phyloP scores from a whole-genome alignment of 106 monocot species.

The Cymbidium sinense region DNA sequence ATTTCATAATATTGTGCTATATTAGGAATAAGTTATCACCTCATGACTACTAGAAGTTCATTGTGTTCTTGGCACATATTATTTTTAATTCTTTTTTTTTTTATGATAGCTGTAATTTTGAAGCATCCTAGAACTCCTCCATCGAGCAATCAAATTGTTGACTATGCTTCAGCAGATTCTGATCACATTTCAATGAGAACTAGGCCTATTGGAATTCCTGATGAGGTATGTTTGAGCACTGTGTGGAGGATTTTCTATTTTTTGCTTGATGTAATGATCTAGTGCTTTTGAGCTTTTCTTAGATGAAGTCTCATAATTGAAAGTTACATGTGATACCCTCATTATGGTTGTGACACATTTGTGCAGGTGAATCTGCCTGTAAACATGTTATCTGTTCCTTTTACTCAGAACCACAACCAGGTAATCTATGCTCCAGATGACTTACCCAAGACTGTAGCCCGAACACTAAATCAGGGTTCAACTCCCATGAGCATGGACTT shows the following conservation, averaged over 20 bases:
- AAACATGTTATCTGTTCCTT: conserved; percentile 51
- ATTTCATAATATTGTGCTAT: neutral
- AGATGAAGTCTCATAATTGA: too few relatives aligned
- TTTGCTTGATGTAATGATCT: too few relatives aligned
- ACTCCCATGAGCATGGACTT: conserved; percentile 75
- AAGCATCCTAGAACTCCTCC: conserved; percentile 65
- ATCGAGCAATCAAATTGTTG: conserved; percentile 30
- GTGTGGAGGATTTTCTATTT: neutral
- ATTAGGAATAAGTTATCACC: neutral
- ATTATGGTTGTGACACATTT: neutral
- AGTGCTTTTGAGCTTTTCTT: neutral
- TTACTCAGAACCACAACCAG: conserved; percentile 43
- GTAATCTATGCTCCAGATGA: conserved; percentile 35
- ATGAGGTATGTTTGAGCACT: conserved; percentile 42
- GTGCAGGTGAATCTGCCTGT: conserved; percentile 54
- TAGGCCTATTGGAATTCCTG: conserved; percentile 47
- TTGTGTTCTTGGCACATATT: neutral
- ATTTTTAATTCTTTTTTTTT: neutral
- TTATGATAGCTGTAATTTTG: conserved; percentile 38
- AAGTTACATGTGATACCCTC: neutral
- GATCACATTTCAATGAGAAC: conserved; percentile 58
- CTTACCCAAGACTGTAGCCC: conserved; percentile 50
- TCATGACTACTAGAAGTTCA: neutral
- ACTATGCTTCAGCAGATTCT: conserved; percentile 69
- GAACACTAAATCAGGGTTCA: conserved; percentile 59